Evolutionary conservation across 106 monocot species (phyloP).

Genomic region (Amphibolis antarctica): DNA sequence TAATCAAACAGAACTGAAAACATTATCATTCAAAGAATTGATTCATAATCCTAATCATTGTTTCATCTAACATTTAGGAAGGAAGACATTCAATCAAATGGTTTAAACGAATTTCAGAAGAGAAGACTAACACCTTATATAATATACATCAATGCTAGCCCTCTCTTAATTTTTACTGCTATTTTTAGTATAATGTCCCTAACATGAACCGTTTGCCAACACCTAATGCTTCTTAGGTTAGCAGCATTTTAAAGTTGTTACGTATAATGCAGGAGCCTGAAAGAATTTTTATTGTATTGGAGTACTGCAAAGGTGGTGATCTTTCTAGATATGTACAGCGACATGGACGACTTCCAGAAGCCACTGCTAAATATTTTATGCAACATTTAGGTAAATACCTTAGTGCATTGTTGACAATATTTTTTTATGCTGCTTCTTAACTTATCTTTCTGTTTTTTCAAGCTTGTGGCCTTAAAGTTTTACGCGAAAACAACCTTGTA

Average conservation of each 20-base stretch:
- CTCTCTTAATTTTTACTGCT: too few species aligned
- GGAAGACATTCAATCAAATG: too few species aligned
- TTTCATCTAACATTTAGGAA: too few species aligned
- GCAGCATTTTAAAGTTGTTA: background rate
- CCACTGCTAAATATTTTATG: conserved; percentile 83
- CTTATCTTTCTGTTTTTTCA: conserved; percentile 9
- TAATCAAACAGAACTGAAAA: too few species aligned
- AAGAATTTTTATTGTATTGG: conserved; percentile 72
- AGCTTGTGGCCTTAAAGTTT: conserved; percentile 87
- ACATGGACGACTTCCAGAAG: conserved; percentile 63
- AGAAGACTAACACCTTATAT: too few species aligned
- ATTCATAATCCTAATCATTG: too few species aligned
- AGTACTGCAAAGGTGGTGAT: conserved; percentile 93
- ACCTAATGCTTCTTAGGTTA: background rate
- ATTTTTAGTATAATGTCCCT: too few species aligned
- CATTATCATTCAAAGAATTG: too few species aligned
- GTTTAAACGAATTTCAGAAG: too few species aligned
- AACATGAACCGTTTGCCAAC: background rate
- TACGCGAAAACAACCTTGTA: conserved; percentile 82
- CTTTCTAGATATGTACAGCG: conserved; percentile 58
- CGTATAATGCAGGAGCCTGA: conserved; percentile 22
- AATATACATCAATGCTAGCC: too few species aligned
- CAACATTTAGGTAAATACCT: conserved; percentile 53
- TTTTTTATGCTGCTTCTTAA: background rate
- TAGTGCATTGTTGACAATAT: background rate